These are phyloP conservation scores for Rheum nobile DNA, from an alignment of 148 eudicot species.

Conservation along the genomic window DNA sequence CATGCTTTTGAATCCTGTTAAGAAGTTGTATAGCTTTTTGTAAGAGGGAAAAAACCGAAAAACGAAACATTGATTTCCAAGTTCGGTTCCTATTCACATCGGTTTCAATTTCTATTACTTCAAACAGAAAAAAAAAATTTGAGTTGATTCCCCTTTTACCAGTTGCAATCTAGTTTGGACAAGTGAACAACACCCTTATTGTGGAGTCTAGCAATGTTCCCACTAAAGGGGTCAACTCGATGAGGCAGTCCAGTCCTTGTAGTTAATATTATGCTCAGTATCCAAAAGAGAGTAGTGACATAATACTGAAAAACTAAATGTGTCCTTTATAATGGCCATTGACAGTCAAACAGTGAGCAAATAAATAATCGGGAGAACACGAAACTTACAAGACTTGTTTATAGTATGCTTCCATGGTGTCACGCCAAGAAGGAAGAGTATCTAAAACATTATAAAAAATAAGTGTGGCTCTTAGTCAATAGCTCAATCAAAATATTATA, in stretches of 20 bases:
- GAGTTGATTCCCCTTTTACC: background rate
- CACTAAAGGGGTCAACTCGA: background rate
- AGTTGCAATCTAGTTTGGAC: background rate
- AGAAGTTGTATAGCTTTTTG: background rate
- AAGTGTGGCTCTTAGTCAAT: background rate
- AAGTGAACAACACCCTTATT: background rate
- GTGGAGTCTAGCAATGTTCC: background rate
- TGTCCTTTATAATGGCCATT: background rate
- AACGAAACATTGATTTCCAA: background rate
- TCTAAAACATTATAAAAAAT: background rate
- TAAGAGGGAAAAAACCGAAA: background rate
- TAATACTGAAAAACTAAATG: background rate
- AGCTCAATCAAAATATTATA: background rate
- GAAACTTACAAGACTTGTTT: slow-evolving; percentile 33
- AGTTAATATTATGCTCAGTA: background rate
- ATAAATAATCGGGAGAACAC: background rate
- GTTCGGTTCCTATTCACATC: background rate
- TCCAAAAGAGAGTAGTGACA: background rate
- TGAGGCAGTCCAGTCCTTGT: background rate
- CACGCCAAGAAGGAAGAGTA: slow-evolving; percentile 3
- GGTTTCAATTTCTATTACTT: background rate
- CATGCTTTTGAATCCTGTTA: background rate
- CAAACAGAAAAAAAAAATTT: background rate
- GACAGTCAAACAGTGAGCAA: background rate
- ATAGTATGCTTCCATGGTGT: slow-evolving; percentile 22